Conservation (phyloP, 1,284 basidiomycete genomes). For the Ganoderma sinense region DNA sequence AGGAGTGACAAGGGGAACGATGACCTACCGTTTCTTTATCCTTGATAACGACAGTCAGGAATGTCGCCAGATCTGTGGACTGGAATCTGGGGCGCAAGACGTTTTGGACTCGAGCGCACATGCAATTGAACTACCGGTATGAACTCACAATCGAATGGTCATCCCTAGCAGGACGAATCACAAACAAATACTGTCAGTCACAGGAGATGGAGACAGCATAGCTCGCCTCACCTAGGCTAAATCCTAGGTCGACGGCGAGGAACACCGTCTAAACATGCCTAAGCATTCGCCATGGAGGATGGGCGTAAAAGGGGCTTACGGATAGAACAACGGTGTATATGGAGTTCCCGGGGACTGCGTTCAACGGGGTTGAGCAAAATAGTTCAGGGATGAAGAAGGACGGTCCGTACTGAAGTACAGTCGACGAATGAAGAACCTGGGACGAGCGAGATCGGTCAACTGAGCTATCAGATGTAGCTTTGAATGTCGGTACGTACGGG, state of each 20-base stretch:
- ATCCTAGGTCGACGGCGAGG: not conserved
- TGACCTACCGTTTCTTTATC: no score
- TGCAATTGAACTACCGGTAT: no score
- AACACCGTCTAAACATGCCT: not conserved
- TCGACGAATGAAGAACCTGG: constrained; percentile 1
- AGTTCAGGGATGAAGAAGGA: no score
- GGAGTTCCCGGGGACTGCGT: not conserved
- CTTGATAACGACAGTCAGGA: not conserved
- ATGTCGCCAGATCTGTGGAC: not conserved
- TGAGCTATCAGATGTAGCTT: no score
- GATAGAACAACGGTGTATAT: not conserved
- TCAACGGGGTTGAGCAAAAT: not conserved
- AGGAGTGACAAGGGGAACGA: no score
- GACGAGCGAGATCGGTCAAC: no score
- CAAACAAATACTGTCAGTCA: not conserved
- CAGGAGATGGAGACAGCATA: not conserved
- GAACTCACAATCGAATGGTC: not conserved
- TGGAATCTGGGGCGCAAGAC: not conserved
- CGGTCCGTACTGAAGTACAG: not conserved
- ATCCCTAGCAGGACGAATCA: not conserved
- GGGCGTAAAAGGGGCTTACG: not conserved
- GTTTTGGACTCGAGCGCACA: not conserved
- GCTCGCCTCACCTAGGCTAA: not conserved
- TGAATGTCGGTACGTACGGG: not conserved
- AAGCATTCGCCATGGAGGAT: no score